A percentile compares a stretch with the other conserved stretches of the same genome.
Evolutionary conservation across 2,329 filamentous ascomycete genomes (phyloP).

Genomic region (Verruconis gallopava): DNA sequence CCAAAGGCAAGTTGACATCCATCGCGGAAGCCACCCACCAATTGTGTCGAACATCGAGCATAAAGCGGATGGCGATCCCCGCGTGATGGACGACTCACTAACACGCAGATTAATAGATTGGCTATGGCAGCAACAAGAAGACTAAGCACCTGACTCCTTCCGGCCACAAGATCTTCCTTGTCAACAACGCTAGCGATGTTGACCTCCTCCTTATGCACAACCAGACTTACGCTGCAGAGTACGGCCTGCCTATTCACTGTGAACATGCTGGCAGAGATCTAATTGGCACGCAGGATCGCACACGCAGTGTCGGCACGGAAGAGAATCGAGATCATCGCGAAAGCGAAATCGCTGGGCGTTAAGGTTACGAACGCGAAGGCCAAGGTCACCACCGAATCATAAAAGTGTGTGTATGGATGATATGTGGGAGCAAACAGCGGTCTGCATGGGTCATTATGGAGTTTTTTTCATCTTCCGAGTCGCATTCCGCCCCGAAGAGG

Average conservation of each 20-base stretch:
- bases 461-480: too few species aligned
- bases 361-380: conserved; percentile 99
- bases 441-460: conserved; percentile 1
- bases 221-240: conserved; percentile 97
- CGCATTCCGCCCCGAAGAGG: neutral
- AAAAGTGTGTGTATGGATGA: neutral
- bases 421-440: neutral
- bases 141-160: conserved; percentile 97
- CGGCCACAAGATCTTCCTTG: conserved; percentile 99
- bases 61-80: too few species aligned
- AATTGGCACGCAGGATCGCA: conserved; percentile 58
- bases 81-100: neutral
- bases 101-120: conserved; percentile 54
- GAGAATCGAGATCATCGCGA: conserved; percentile 93
- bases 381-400: conserved; percentile 90
- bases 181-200: conserved; percentile 91
- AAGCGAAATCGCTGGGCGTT: conserved; percentile 95
- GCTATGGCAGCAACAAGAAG: conserved; percentile 99
- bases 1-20: conserved; percentile 64
- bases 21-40: too few species aligned
- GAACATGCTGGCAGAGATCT: conserved; percentile 18
- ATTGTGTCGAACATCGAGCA: too few species aligned
- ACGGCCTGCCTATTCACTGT: conserved; percentile 38
- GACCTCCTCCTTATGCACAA: conserved; percentile 99
- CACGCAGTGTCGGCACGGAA: conserved; percentile 97